Evolutionary conservation across 2,329 filamentous ascomycete species (phyloP).

Genomic region (Aspergillus costaricaensis): DNA sequence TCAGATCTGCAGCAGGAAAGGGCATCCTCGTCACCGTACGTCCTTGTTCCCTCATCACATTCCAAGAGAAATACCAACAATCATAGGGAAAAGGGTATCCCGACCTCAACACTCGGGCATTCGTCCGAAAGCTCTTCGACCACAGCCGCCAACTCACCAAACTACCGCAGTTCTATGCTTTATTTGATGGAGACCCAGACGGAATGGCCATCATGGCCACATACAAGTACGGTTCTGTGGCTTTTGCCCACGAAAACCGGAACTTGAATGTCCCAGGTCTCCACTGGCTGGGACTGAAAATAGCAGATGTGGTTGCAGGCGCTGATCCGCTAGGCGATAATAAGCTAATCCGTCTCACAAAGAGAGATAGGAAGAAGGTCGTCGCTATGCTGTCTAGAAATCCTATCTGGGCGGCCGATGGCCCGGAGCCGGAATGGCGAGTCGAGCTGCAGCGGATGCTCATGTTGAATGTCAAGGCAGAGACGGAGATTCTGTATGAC

Average conservation of each 20-base stretch:
- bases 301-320: constrained; percentile 38
- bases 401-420: constrained; percentile 46
- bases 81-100: constrained; percentile 65
- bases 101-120: constrained; percentile 58
- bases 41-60: not conserved
- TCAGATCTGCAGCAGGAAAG: constrained; percentile 39
- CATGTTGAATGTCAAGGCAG: constrained; percentile 63
- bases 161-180: constrained; percentile 51
- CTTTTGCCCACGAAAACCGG: constrained; percentile 56
- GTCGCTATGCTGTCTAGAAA: constrained; percentile 53
- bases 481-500: constrained; percentile 59
- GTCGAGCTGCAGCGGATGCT: constrained; percentile 62
- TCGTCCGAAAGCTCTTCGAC: constrained; percentile 51
- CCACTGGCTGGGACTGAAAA: constrained; percentile 61
- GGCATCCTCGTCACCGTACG: constrained; percentile 61
- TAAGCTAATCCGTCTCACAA: constrained; percentile 50
- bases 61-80: not conserved
- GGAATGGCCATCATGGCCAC: constrained; percentile 64
- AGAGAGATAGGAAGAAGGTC: constrained; percentile 58
- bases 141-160: constrained; percentile 24
- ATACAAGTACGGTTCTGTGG: constrained; percentile 63
- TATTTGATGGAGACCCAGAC: constrained; percentile 65
- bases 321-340: constrained; percentile 28
- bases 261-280: constrained; percentile 50
- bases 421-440: constrained; percentile 49